Evolutionary conservation across 805 yeast genomes (phyloP).

Genomic region (Jamesozyma piceae): DNA sequence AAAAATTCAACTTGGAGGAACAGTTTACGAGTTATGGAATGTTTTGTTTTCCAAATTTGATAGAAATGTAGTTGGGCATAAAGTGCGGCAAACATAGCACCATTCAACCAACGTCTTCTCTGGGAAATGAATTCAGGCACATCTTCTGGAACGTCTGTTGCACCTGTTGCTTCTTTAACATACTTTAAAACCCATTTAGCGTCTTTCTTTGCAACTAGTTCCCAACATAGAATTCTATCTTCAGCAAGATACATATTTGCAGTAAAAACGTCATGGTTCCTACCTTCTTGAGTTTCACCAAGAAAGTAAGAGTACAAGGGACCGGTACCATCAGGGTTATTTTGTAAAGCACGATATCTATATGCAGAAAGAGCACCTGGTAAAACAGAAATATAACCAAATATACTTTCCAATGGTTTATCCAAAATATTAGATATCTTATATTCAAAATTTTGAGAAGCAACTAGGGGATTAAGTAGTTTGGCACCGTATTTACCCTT

Average conservation of each 20-base stretch:
- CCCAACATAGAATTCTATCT: constrained; percentile 95
- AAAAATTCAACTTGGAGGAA: constrained; percentile 80
- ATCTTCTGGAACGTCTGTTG: constrained; percentile 93
- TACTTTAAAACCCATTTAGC: constrained; percentile 86
- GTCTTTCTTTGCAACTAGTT: constrained; percentile 73
- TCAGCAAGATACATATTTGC: constrained; percentile 97
- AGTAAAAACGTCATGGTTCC: constrained; percentile 71
- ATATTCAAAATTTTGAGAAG: constrained; percentile 93
- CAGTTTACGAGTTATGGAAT: constrained; percentile 68
- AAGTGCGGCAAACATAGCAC: constrained; percentile 93
- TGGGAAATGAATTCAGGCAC: constrained; percentile 91
- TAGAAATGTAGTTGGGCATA: constrained; percentile 79
- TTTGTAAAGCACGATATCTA: constrained; percentile 75
- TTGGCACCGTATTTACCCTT: constrained; percentile 82
- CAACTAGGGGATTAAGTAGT: constrained; percentile 81
- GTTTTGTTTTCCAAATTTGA: constrained; percentile 83
- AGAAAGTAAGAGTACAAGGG: constrained; percentile 82
- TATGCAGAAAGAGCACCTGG: constrained; percentile 97
- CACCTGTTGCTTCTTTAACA: constrained; percentile 88
- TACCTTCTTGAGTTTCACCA: constrained; percentile 61
- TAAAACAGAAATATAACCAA: constrained; percentile 86
- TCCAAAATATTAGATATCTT: constrained; percentile 94
- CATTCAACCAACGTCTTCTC: constrained; percentile 97
- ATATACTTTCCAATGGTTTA: constrained; percentile 85
- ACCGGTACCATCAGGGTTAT: constrained; percentile 85